Base-by-base conservation (phyloP, 2,329 filamentous ascomycete species). In the Helminthosporium solani region DNA sequence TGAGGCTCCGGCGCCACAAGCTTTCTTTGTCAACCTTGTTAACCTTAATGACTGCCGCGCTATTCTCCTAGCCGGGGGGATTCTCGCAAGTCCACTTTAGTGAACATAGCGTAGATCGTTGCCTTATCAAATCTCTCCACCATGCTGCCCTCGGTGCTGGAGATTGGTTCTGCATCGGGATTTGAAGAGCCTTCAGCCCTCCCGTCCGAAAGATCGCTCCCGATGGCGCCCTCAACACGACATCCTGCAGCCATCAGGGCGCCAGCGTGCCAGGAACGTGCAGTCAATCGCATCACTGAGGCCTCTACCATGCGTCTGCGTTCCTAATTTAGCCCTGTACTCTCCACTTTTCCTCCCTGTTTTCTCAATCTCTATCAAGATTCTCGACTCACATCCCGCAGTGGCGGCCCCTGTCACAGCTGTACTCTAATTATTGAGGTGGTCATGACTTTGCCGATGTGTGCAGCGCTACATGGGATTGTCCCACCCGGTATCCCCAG, bases 401-500 rank as follows among this genome's bases (percentile, higher is more conserved):
- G 9, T 31, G 14, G 28, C 28, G 9, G 28, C 44, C 41, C 47
- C 39, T n/a, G 14, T 47, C 45, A 27, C 15, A 45, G 47, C 11
- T 36, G 25, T 42, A 12, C 40, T 44, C 33, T 40, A 39, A 40
- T 43, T 35, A 39, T 43, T 37, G 37, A 44, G 23, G 42, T 44
- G 25, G 25, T n/a, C 35, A 28, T 40, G 31, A 33, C 27, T 42
- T 46, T 37, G 42, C 19, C 37, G 25, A 30, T 43, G 40, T 39
- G 33, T 44, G 44, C 35, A 37, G 20, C 40, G 36, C 40, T 33
- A 49, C 47, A 54, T 47, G 44, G 45, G 42, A 31, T 28, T 38
- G 51, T 50, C 39, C 49, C 44, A 51, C 54, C 33, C 23, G 48
- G 52, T 48, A 36, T 36, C n/a, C 45, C 43, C 47, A 45, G 47